Conservation (phyloP, 441 rosid genomes). For the Bruguiera hainesii region DNA sequence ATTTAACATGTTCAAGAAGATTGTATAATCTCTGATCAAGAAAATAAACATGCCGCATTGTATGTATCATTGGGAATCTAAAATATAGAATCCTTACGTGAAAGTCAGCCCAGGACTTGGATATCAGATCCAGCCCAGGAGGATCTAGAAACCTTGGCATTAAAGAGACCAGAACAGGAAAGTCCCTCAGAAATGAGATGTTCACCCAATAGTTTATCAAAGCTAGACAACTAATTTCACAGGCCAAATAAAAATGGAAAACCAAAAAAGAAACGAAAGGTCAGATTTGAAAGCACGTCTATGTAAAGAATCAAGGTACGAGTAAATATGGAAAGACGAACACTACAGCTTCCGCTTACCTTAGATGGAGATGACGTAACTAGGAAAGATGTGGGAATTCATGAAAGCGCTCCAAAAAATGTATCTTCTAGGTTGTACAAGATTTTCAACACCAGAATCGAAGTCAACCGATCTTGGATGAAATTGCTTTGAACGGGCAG, state of each 20-base stretch:
- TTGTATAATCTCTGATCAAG: background rate
- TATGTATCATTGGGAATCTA: too few relatives aligned
- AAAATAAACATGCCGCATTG: background rate
- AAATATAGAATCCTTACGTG: constrained; percentile 20
- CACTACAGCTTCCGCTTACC: constrained; percentile 23
- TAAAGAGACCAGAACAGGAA: constrained; percentile 21
- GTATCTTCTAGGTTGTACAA: constrained; percentile 34
- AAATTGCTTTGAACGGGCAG: constrained; percentile 39
- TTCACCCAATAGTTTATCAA: constrained; percentile 6
- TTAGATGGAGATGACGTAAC: constrained; percentile 26
- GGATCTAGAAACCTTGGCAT: constrained; percentile 31
- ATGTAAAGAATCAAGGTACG: background rate
- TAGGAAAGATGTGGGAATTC: constrained; percentile 45
- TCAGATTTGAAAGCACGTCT: background rate
- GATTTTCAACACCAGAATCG: constrained; percentile 59
- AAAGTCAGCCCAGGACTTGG: constrained; percentile 24
- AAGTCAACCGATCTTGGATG: constrained; percentile 47
- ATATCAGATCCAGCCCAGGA: constrained; percentile 29
- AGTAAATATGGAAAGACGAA: background rate
- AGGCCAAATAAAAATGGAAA: background rate
- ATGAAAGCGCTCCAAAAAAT: constrained; percentile 44
- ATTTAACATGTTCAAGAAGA: background rate
- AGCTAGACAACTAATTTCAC: background rate
- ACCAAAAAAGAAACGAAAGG: too few relatives aligned
- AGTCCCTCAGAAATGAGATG: constrained; percentile 30